These are phyloP conservation scores for Trichoderma sp. DNA, from an alignment of 2,329 filamentous ascomycete species.

Conservation along the genomic window DNA sequence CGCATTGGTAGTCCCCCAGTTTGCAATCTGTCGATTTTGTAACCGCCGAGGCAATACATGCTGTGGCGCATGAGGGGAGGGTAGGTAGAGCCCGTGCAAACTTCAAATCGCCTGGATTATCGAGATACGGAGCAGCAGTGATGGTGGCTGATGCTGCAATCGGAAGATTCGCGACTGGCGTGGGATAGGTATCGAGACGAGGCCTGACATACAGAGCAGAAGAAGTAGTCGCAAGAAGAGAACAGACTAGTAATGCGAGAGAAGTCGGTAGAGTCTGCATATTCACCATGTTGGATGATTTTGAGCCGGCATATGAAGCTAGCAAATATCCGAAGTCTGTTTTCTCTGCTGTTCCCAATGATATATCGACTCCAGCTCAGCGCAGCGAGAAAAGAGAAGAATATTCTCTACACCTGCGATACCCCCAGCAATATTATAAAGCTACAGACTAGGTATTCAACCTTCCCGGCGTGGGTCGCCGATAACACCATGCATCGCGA, in stretches of 20 bases:
- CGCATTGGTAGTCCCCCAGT: constrained; percentile 12
- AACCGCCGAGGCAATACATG: constrained; percentile 13
- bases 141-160: neutral
- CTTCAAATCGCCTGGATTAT: constrained; percentile 2
- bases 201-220: constrained; percentile 6
- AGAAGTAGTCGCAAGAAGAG: constrained; percentile 4
- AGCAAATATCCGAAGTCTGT: neutral
- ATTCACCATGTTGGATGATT: neutral
- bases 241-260: constrained; percentile 4
- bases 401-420: neutral
- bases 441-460: neutral
- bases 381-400: neutral
- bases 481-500: constrained; percentile 17
- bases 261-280: constrained; percentile 14
- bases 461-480: neutral
- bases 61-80: constrained; percentile 9
- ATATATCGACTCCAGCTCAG: neutral
- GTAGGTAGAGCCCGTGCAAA: neutral
- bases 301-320: neutral
- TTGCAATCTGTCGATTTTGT: constrained; percentile 23
- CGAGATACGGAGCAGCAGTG: constrained; percentile 15
- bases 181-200: constrained; percentile 8
- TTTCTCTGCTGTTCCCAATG: neutral
- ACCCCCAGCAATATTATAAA: constrained; percentile 16
- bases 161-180: neutral